Evolutionary conservation across 164 flowering plant species (phyloP).

Genomic region (Malania oleifera): DNA sequence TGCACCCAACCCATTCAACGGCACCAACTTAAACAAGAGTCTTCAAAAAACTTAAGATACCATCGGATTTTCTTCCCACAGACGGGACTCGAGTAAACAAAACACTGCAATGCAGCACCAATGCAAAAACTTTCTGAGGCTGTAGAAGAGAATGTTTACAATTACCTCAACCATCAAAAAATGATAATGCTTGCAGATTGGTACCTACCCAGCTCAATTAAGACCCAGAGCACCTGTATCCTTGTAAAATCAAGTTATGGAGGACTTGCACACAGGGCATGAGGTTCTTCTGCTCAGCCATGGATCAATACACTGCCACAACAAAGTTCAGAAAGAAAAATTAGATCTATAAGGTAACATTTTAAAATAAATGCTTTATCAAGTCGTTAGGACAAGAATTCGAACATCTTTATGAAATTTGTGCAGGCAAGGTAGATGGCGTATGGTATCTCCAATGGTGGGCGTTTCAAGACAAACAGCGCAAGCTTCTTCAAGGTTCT

Average conservation of each 20-base stretch:
- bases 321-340: constrained; percentile 1
- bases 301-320: constrained; percentile 91
- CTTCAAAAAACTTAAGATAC: background rate
- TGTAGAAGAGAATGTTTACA: background rate
- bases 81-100: background rate
- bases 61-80: too few relatives aligned
- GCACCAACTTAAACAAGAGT: background rate
- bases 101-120: background rate
- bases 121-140: constrained; percentile 4
- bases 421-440: constrained; percentile 96
- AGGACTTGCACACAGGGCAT: constrained; percentile 91
- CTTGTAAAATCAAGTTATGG: constrained; percentile 42
- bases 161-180: background rate
- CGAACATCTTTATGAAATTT: constrained; percentile 94
- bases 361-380: background rate
- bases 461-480: constrained; percentile 89
- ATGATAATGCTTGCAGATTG: background rate
- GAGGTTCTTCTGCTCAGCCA: constrained; percentile 79
- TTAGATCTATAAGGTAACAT: background rate
- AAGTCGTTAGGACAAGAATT: background rate
- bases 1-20: background rate
- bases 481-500: constrained; percentile 65
- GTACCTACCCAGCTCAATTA: too few relatives aligned
- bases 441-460: constrained; percentile 64
- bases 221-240: background rate